Evolutionary conservation across 2,329 filamentous ascomycete genomes (phyloP).

Genomic region (Alternaria conjuncta): DNA sequence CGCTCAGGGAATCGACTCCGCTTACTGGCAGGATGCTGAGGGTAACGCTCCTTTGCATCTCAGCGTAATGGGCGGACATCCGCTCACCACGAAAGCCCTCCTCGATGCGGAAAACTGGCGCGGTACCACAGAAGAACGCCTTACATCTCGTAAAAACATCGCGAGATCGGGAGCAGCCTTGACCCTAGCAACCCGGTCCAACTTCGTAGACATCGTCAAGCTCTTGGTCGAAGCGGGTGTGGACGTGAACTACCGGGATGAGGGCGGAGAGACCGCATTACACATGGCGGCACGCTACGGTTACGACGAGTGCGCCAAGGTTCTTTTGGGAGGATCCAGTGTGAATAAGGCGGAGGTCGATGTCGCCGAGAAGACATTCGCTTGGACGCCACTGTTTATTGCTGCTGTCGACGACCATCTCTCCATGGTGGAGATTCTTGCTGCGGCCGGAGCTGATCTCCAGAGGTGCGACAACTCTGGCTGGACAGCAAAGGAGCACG

Average conservation of each 20-base stretch:
- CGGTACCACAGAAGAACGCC: slow-evolving; percentile 66
- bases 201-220: slow-evolving; percentile 82
- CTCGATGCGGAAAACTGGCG: slow-evolving; percentile 82
- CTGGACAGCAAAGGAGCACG: slow-evolving; percentile 94
- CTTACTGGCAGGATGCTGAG: slow-evolving; percentile 89
- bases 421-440: slow-evolving; percentile 74
- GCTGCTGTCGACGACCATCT: slow-evolving; percentile 88
- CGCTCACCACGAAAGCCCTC: slow-evolving; percentile 80
- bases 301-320: slow-evolving; percentile 78
- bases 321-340: slow-evolving; percentile 73
- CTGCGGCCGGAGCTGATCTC: slow-evolving; percentile 78
- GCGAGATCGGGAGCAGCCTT: slow-evolving; percentile 88
- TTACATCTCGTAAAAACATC: slow-evolving; percentile 70
- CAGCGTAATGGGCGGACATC: slow-evolving; percentile 89
- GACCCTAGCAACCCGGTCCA: slow-evolving; percentile 84
- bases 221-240: slow-evolving; percentile 89
- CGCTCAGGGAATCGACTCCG: slow-evolving; percentile 82
- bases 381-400: slow-evolving; percentile 95
- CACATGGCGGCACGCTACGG: slow-evolving; percentile 92
- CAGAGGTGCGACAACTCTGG: slow-evolving; percentile 82
- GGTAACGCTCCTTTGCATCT: slow-evolving; percentile 91
- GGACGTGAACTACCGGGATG: slow-evolving; percentile 91
- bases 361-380: slow-evolving; percentile 80
- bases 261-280: slow-evolving; percentile 86
- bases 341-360: slow-evolving; percentile 78